phyloP scores from a whole-genome alignment of 1,284 basidiomycete species.

The Cutaneotrichosporon cyanovorans region DNA sequence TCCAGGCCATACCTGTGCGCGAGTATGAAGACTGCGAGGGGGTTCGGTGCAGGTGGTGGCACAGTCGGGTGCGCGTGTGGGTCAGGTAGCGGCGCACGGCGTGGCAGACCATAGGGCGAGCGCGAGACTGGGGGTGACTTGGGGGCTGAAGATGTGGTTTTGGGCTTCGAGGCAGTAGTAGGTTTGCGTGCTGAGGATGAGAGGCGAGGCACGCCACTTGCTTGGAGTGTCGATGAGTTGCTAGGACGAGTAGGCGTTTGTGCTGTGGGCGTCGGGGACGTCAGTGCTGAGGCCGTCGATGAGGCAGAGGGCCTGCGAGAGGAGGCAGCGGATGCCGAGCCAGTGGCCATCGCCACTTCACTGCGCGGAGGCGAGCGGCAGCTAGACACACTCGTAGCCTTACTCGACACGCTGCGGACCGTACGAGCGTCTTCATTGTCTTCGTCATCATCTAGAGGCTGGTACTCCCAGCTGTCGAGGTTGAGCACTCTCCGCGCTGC shows the following conservation, averaged over 20 bases:
- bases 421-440: constrained; percentile 12
- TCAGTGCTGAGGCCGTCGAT: not conserved
- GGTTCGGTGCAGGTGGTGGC: constrained; percentile 49
- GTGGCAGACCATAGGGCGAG: constrained; percentile 11
- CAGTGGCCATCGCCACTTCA: not conserved
- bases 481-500: constrained; percentile 8
- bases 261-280: not conserved
- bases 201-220: not conserved
- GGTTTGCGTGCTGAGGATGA: constrained; percentile 1
- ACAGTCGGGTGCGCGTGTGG: constrained; percentile 65
- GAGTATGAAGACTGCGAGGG: constrained; percentile 68
- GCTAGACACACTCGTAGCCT: constrained; percentile 7
- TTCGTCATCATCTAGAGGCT: constrained; percentile 5
- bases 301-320: constrained; percentile 1
- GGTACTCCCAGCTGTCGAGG: constrained; percentile 15
- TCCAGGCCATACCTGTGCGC: constrained; percentile 71
- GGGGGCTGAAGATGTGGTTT: constrained; percentile 30
- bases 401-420: constrained; percentile 22
- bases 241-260: not conserved
- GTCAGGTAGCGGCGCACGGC: constrained; percentile 49
- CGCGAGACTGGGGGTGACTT: constrained; percentile 1
- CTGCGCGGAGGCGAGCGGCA: not conserved
- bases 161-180: constrained; percentile 5
- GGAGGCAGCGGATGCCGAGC: not conserved
- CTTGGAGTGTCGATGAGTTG: not conserved